Conservation (phyloP, 352 stramenopile genomes). For the Phytophthora lateralis region DNA sequence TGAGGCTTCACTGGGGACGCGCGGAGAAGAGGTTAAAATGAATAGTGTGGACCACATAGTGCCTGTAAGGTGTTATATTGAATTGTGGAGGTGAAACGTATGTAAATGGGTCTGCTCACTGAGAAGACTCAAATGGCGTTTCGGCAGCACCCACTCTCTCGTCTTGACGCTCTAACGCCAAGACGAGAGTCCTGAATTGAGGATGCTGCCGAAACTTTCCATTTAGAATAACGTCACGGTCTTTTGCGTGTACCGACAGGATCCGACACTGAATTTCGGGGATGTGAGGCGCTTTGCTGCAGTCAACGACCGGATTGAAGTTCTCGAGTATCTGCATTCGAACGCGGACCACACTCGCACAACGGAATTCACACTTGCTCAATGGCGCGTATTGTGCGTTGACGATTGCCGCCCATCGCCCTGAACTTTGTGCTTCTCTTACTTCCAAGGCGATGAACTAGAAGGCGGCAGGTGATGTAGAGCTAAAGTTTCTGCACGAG, state of each 20-base stretch:
- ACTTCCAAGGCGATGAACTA: constrained; percentile 26
- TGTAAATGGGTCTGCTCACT: no score
- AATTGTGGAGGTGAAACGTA: background rate
- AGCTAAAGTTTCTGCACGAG: constrained; percentile 18
- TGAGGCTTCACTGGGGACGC: constrained; percentile 6
- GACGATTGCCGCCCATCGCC: no score
- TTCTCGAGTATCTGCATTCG: no score
- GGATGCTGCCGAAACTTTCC: constrained; percentile 16
- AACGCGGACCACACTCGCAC: no score
- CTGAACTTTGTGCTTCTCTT: constrained; percentile 18
- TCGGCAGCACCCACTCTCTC: no score
- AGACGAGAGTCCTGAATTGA: no score
- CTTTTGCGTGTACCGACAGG: constrained; percentile 13
- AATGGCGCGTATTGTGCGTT: no score
- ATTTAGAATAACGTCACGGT: constrained; percentile 14
- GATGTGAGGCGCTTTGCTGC: no score
- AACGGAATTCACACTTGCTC: no score
- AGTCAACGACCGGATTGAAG: no score
- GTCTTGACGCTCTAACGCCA: no score
- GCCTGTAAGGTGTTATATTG: background rate
- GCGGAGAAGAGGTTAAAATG: background rate
- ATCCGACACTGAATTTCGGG: constrained; percentile 14
- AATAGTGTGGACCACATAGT: background rate
- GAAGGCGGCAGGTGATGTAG: constrained; percentile 12
- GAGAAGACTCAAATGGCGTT: no score